These are phyloP conservation scores for Xylaria sp. DNA, from an alignment of 2,329 filamentous ascomycete genomes.

Conservation along the genomic window DNA sequence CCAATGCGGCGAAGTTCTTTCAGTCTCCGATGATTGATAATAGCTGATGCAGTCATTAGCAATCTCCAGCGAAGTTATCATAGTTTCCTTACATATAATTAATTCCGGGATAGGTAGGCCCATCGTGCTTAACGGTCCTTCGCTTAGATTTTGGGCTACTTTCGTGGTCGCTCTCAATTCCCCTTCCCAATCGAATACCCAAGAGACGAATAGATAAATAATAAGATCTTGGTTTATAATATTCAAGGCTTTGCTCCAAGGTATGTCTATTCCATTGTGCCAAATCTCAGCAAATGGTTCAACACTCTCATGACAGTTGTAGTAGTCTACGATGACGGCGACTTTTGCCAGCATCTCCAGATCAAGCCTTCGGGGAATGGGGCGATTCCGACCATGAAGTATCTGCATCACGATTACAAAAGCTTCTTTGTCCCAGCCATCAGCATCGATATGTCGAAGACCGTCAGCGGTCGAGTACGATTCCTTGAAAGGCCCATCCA, in stretches of 20 bases:
- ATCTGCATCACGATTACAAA: slow-evolving; percentile 15
- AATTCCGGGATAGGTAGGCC: slow-evolving; percentile 15
- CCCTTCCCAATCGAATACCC: slow-evolving; percentile 14
- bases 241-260: background rate
- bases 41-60: slow-evolving; percentile 9
- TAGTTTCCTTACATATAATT: background rate
- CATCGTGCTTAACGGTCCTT: slow-evolving; percentile 6
- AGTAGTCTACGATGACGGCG: slow-evolving; percentile 22
- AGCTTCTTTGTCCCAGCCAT: slow-evolving; percentile 11
- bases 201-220: slow-evolving; percentile 7
- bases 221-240: background rate
- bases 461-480: background rate
- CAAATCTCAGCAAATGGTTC: slow-evolving; percentile 22
- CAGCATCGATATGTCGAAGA: slow-evolving; percentile 11
- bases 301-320: slow-evolving; percentile 9
- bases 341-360: slow-evolving; percentile 18
- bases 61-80: background rate
- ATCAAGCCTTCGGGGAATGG: background rate
- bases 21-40: background rate
- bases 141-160: slow-evolving; percentile 1
- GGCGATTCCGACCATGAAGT: slow-evolving; percentile 10
- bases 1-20: background rate
- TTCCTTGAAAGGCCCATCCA: slow-evolving; percentile 7
- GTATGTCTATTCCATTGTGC: background rate
- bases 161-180: background rate